phyloP scores from a whole-genome alignment of 768 basidiomycete genomes.

The Suillus sp. region DNA sequence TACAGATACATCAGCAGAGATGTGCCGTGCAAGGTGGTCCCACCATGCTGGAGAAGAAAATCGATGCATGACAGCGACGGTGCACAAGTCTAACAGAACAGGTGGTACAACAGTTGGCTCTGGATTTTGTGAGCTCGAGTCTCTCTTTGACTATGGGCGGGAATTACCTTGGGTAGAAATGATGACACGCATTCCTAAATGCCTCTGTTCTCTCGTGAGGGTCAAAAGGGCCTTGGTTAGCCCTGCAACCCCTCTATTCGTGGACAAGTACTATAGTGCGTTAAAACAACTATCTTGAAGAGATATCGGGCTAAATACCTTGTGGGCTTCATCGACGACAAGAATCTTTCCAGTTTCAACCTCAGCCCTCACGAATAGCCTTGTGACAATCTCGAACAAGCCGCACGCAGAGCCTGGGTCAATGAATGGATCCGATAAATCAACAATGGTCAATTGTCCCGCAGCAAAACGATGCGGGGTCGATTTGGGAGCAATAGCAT shows the following conservation, averaged over 20 bases:
- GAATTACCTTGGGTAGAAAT: slow-evolving; percentile 63
- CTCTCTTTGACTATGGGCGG: neutral
- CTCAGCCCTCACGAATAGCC: slow-evolving; percentile 56
- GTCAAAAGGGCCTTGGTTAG: slow-evolving; percentile 53
- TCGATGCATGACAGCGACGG: slow-evolving; percentile 56
- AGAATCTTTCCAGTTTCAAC: slow-evolving; percentile 58
- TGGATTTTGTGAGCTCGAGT: slow-evolving; percentile 23
- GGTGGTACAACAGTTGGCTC: slow-evolving; percentile 67
- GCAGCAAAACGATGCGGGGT: slow-evolving; percentile 37
- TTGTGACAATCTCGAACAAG: slow-evolving; percentile 60
- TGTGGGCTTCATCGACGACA: slow-evolving; percentile 68
- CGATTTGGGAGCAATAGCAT: neutral
- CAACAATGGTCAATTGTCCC: slow-evolving; percentile 61
- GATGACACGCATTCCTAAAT: slow-evolving; percentile 62
- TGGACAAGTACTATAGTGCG: slow-evolving; percentile 43
- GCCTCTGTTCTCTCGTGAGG: slow-evolving; percentile 62
- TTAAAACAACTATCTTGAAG: neutral
- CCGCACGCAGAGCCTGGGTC: slow-evolving; percentile 60
- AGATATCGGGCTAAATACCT: slow-evolving; percentile 38
- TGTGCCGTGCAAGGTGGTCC: slow-evolving; percentile 58
- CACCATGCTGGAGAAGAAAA: slow-evolving; percentile 71
- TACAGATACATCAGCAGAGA: slow-evolving; percentile 54
- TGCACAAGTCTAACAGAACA: slow-evolving; percentile 58
- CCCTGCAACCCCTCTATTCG: slow-evolving; percentile 41
- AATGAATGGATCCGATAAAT: slow-evolving; percentile 65